A percentile compares a stretch with the other conserved stretches of the same genome.
phyloP scores from a whole-genome alignment of 2,329 filamentous ascomycete species.

The Herpotrichia juniperi region DNA sequence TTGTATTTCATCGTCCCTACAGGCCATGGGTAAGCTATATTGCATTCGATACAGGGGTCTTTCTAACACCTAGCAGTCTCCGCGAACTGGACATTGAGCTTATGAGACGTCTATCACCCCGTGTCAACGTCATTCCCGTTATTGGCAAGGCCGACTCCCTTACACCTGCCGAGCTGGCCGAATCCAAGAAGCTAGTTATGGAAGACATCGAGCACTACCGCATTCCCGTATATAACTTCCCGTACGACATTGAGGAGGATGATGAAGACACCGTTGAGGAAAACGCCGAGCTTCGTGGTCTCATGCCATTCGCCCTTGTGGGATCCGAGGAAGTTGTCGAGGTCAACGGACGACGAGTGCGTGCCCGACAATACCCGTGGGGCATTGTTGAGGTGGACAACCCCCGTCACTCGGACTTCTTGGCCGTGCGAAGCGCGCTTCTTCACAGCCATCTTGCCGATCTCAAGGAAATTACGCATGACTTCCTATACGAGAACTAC shows the following conservation, averaged over 20 bases:
- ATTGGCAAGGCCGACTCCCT: constrained; percentile 98
- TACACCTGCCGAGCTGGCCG: constrained; percentile 92
- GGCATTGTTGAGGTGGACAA: constrained; percentile 99
- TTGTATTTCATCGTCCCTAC: constrained; percentile 99
- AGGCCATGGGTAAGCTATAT: constrained; percentile 76
- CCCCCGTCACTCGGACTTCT: constrained; percentile 97
- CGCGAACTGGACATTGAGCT: constrained; percentile 99
- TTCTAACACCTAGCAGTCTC: constrained; percentile 64
- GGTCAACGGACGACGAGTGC: constrained; percentile 88
- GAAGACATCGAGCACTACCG: constrained; percentile 99
- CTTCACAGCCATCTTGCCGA: constrained; percentile 98
- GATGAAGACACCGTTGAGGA: constrained; percentile 99
- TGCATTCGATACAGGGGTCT: neutral
- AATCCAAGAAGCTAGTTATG: constrained; percentile 99
- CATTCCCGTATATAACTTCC: constrained; percentile 99
- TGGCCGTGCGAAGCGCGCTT: constrained; percentile 94
- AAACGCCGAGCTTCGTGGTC: constrained; percentile 93
- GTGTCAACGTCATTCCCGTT: constrained; percentile 98
- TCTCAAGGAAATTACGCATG: constrained; percentile 98
- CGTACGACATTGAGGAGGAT: constrained; percentile 99
- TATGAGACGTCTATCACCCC: constrained; percentile 98
- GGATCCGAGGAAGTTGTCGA: constrained; percentile 95
- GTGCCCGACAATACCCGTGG: constrained; percentile 98
- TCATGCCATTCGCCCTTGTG: constrained; percentile 99
- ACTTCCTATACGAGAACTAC: constrained; percentile 99